A percentile compares a stretch with the other conserved stretches of the same genome.
phyloP scores from a whole-genome alignment of 1,284 basidiomycete genomes.

The Trichosporon asahii region DNA sequence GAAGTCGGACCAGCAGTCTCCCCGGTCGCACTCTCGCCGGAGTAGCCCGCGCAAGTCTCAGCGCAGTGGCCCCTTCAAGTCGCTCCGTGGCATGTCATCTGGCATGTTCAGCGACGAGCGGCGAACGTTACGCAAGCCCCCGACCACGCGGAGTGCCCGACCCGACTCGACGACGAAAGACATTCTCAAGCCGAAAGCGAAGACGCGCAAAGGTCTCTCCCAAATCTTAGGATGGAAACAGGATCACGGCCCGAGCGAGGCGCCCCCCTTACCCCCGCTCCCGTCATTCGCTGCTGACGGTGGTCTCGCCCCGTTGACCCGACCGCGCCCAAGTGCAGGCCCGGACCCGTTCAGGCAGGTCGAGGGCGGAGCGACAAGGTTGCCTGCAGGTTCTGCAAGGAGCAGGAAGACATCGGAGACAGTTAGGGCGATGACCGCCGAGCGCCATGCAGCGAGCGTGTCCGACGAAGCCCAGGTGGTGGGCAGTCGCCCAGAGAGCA shows the following conservation, averaged over 20 bases:
- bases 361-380: not conserved
- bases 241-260: not conserved
- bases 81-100: not conserved
- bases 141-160: not conserved
- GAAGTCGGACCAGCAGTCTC: not conserved
- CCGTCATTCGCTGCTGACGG: not conserved
- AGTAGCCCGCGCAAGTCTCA: not conserved
- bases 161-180: not conserved
- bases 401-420: not conserved
- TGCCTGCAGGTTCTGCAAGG: not conserved
- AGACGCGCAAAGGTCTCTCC: not conserved
- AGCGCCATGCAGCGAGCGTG: not conserved
- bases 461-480: not conserved
- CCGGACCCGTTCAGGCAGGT: not conserved
- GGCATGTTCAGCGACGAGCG: constrained; percentile 1
- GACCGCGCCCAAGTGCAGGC: not conserved
- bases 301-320: not conserved
- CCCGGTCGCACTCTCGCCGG: not conserved
- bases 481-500: not conserved
- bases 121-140: not conserved
- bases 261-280: not conserved
- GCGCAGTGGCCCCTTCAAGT: not conserved
- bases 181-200: not conserved
- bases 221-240: constrained; percentile 6
- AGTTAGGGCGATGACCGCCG: not conserved